Evolutionary conservation across 805 yeast species (phyloP), one percentile per base, ranked within the genome.

Genomic region (Phaffomyces thermotolerans): DNA sequence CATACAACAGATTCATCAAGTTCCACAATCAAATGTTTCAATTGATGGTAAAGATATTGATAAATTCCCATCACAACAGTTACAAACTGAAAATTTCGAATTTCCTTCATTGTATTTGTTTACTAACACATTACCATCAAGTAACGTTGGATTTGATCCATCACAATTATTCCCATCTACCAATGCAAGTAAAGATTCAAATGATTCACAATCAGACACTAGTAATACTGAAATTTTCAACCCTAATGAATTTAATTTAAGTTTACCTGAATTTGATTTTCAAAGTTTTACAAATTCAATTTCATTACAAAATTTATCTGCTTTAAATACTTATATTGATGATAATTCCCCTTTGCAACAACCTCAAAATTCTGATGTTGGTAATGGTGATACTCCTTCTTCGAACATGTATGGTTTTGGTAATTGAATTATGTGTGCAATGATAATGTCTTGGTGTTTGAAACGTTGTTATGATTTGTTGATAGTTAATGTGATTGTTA

Each of bases 91-190:
- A 4, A 43, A 43, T 13, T 12, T 49, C 8, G 62, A 56, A 34
- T 57, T 57, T 43, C 61, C 62, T n/a, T 60, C 58, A 13, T 32
- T 58, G 29, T 58, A 57, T 20, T 45, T 58, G 8, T 58, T 58
- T 38, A 58, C 62, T 2, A 54, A 54, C 27, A 50, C 50, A 3
- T 37, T 53, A 5, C 60, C 60, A 23, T 45, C 52, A 2, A 39
- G 43, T 4, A 15, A 8, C 12, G 50, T 36, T n/a, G 43, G 46
- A 6, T 58, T 58, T 32, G 56, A 57, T 37, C 62, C 62, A 14
- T 44, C 61, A 4, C 57, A 54, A 17, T 42, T 58, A 9, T 58
- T 58, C 41, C 59, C 62, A 8, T 27, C 43, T 12, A 10, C 31
- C 4, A 30, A 42, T 7, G 6, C 39, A 6, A 40, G 37, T 14